Percentiles rank a stretch among this genome's conserved stretches.
These are phyloP conservation scores for Talaromyces liani DNA, from an alignment of 495 filamentous ascomycete genomes.

Conservation along the genomic window DNA sequence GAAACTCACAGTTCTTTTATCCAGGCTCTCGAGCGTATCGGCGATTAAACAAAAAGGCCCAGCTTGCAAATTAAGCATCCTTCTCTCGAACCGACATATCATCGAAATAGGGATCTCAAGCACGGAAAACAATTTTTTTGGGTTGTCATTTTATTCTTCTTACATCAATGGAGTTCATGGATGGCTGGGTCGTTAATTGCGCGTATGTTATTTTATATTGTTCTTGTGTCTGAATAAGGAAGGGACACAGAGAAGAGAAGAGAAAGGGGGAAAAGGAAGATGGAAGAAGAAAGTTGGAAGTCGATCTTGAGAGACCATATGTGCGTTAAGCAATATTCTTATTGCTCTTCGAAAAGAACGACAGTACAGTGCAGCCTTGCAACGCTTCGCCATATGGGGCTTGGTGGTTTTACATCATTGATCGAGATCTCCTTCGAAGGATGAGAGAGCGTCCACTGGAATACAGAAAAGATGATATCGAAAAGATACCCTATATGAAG, in stretches of 20 bases:
- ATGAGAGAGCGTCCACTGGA: not conserved
- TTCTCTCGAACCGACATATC: not conserved
- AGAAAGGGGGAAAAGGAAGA: no score
- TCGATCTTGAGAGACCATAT: not conserved
- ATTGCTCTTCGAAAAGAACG: not conserved
- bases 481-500: not conserved
- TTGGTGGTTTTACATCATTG: no score
- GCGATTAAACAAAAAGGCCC: constrained; percentile 29
- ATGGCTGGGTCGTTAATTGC: not conserved
- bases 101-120: not conserved
- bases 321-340: not conserved
- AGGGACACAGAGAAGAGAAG: not conserved
- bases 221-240: not conserved
- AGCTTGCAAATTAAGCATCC: not conserved
- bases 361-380: not conserved
- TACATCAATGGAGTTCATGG: not conserved
- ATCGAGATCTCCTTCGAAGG: not conserved
- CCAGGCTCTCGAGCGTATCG: constrained; percentile 55
- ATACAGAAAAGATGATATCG: not conserved
- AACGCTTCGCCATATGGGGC: not conserved
- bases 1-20: not conserved
- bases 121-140: not conserved
- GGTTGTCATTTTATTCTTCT: not conserved
- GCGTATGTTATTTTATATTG: not conserved
- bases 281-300: not conserved